Evolutionary conservation across 1,284 basidiomycete species (phyloP).

Genomic region (Ganoderma lucidum): DNA sequence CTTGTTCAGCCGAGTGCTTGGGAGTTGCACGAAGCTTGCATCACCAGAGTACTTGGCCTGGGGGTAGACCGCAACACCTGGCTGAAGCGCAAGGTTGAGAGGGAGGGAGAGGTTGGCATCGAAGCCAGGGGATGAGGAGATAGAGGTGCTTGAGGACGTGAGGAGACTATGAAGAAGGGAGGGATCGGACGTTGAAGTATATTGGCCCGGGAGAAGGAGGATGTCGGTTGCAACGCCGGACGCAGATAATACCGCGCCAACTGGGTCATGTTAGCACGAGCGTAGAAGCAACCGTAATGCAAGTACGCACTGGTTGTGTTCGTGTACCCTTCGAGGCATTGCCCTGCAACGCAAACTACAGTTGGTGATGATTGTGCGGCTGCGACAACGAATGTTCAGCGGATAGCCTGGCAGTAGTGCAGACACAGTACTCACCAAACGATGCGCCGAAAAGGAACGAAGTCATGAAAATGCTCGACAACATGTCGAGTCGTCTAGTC

Average conservation of each 20-base stretch:
- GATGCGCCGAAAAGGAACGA: conserved; percentile 53
- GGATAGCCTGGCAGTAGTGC: not conserved
- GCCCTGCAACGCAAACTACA: conserved; percentile 82
- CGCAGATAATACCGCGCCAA: conserved; percentile 69
- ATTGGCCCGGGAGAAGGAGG: conserved; percentile 77
- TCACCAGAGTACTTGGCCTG: conserved; percentile 68
- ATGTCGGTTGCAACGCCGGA: conserved; percentile 58
- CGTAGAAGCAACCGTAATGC: conserved; percentile 3
- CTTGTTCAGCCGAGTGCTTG: conserved; percentile 52
- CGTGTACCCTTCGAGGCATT: conserved; percentile 79
- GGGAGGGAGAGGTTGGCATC: conserved; percentile 64
- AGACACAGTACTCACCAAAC: conserved; percentile 49
- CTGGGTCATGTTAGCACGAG: conserved; percentile 46
- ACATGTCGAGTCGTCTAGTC: conserved; percentile 48
- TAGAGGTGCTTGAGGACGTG: conserved; percentile 64
- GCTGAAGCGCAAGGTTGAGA: conserved; percentile 66
- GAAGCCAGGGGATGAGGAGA: conserved; percentile 70
- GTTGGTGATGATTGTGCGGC: conserved; percentile 65
- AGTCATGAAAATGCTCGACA: conserved; percentile 53
- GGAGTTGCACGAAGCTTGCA: conserved; percentile 63
- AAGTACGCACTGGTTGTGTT: conserved; percentile 69
- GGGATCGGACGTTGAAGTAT: conserved; percentile 73
- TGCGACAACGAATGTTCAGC: conserved; percentile 10
- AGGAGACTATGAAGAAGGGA: conserved; percentile 72
- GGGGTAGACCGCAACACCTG: conserved; percentile 70